Conservation (phyloP, 441 rosid genomes). For the Erodium chrysanthum region DNA sequence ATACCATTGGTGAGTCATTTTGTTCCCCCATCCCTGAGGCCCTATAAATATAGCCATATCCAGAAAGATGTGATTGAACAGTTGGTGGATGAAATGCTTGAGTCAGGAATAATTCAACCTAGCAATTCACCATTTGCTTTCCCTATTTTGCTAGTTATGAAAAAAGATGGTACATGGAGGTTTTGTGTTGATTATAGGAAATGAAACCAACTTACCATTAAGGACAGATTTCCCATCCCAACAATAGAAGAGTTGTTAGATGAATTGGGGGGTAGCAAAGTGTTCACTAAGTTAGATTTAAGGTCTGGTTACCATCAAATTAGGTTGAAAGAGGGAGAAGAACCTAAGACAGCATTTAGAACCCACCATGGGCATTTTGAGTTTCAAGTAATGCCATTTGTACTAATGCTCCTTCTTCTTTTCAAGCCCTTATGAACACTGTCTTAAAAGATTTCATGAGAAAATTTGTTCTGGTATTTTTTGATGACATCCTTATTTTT, state of each 20-base stretch:
- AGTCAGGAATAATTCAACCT: not conserved
- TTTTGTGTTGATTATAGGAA: no score
- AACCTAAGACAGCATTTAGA: not conserved
- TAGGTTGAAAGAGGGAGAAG: not conserved
- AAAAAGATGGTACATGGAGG: not conserved
- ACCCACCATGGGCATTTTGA: conserved; percentile 9
- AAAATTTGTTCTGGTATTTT: no score
- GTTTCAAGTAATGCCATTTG: conserved; percentile 5
- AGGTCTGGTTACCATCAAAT: conserved; percentile 7
- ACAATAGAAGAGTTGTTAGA: not conserved
- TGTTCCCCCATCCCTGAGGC: no score
- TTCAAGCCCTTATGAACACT: no score
- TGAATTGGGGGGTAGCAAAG: not conserved
- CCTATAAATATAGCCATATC: no score
- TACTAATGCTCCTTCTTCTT: not conserved
- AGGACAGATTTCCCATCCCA: conserved; percentile 2
- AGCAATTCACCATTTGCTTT: not conserved
- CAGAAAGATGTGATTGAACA: not conserved
- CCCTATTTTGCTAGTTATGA: not conserved
- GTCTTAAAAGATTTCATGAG: no score
- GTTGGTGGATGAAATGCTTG: not conserved
- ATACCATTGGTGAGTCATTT: no score
- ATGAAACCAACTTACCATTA: not conserved
- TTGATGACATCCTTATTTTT: no score
- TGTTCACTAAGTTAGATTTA: not conserved